Evolutionary conservation across 176 grass and related monocot species (phyloP).

Genomic region (Cenchrus americanus): DNA sequence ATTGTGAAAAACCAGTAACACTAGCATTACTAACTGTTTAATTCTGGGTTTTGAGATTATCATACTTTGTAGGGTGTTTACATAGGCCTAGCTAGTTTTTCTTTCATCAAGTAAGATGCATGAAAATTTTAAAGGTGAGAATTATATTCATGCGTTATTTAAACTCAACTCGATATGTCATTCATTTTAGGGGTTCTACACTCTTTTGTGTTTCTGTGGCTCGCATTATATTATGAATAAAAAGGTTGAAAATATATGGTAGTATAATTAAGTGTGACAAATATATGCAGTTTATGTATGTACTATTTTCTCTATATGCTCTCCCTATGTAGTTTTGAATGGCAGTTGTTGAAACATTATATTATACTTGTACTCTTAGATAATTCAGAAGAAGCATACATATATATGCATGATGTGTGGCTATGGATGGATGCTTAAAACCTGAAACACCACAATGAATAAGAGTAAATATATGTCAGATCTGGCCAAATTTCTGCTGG

Average conservation of each 20-base stretch:
- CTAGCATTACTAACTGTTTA: background rate
- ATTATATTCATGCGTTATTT: background rate
- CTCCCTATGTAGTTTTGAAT: background rate
- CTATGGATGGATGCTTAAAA: background rate
- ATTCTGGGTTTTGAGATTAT: background rate
- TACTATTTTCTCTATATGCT: background rate
- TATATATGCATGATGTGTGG: background rate
- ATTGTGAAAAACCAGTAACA: background rate
- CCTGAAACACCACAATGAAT: background rate
- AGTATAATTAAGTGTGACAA: background rate
- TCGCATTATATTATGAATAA: background rate
- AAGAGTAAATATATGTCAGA: background rate
- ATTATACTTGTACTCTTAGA: background rate
- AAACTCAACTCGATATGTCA: background rate
- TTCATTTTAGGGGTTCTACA: background rate
- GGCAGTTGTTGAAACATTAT: background rate
- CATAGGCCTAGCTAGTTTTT: background rate
- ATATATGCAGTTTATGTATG: background rate
- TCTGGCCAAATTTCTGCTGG: background rate
- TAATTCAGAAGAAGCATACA: constrained; percentile 20
- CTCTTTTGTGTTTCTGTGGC: background rate
- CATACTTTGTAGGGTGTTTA: background rate
- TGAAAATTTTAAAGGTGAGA: background rate
- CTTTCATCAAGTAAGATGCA: background rate
- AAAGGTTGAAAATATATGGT: background rate